Base-by-base conservation (phyloP, 1,284 basidiomycete genomes). In the Leccinum angustisporum region DNA sequence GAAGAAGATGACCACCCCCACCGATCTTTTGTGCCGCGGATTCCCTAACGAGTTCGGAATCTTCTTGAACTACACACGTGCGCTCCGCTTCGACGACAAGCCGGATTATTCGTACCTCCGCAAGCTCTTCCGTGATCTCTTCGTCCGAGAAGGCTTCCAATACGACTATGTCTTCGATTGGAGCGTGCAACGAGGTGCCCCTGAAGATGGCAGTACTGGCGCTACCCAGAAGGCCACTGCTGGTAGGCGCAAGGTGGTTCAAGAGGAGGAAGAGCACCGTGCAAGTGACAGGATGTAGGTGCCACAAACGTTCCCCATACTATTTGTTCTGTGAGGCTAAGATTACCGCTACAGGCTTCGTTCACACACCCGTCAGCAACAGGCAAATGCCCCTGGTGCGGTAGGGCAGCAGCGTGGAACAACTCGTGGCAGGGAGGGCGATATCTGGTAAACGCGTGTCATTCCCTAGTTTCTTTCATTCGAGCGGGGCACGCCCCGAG, bases 1-100 rank as follows among this genome's bases (percentile, higher is more conserved):
- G 82, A 98, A 98, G 88, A 96, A 98, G 86, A 98, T 98, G 95
- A 97, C 95, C 34, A 97, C 95, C 0, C 94, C 96, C 21, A 98
- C 95, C 61, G 95, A 97, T 75, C 83, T 95, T 61, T 86, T 98
- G 30, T 97, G 95, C 82, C 94, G 95, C 68, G 94, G 94, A 34
- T 97, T 96, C 86, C 95, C 96, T 67, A 95, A 95, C 79, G 96
- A 98, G 80, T 97, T 97, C 69, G 94, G 94, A 55, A 97, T 97
- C 71, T 98, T 97, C 86, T 31, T 82, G 30, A 27, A 52, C 25
- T 52, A 31, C 5, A 52, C n/a, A 1, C 51, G 51, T 16, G 95
- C 95, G 56, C 89, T 98, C 63, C 92, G 95, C 71, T 98, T 98
- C 77, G 95, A 98, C 74, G 96, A 98, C 85, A 98, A 96, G 82